Conservation (phyloP, 2,329 filamentous ascomycete species). For the Sporothrix brunneoviolacea region DNA sequence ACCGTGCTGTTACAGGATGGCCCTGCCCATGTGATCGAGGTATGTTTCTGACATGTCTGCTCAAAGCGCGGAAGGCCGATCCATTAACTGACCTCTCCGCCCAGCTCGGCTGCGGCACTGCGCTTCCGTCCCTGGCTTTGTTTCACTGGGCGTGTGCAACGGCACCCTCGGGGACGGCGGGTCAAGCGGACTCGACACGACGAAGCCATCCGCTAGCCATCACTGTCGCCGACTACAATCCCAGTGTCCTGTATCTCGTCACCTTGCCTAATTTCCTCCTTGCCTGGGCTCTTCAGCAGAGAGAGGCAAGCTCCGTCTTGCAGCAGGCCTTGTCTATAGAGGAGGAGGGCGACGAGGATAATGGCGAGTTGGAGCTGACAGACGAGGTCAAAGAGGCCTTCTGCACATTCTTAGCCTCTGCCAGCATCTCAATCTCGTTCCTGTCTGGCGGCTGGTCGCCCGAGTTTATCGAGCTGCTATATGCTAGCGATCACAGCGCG, state of each 20-base stretch:
- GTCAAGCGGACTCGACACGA: neutral
- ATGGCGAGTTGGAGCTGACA: conserved; percentile 60
- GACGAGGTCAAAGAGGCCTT: conserved; percentile 54
- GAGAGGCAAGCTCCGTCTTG: conserved; percentile 28
- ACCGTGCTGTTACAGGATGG: conserved; percentile 22
- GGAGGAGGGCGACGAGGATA: conserved; percentile 50
- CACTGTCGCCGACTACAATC: conserved; percentile 73
- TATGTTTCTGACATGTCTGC: conserved; percentile 25
- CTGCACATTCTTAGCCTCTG: conserved; percentile 40
- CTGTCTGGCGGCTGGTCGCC: conserved; percentile 70
- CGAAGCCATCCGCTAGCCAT: conserved; percentile 42
- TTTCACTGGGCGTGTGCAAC: conserved; percentile 50
- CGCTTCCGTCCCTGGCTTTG: conserved; percentile 63
- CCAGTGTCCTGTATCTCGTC: conserved; percentile 67
- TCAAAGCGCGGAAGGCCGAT: no score
- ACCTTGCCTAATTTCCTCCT: conserved; percentile 74
- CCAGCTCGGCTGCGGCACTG: conserved; percentile 72
- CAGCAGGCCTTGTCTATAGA: conserved; percentile 42
- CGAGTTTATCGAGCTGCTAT: conserved; percentile 55
- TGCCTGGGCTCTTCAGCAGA: conserved; percentile 52
- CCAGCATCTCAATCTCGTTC: conserved; percentile 54
- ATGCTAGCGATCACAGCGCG: conserved; percentile 22
- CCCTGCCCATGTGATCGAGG: conserved; percentile 46
- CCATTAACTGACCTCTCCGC: neutral
- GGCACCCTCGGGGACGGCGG: neutral